Evolutionary conservation across 257 asterid genomes (phyloP).

Genomic region (Solanum habrochaites): DNA sequence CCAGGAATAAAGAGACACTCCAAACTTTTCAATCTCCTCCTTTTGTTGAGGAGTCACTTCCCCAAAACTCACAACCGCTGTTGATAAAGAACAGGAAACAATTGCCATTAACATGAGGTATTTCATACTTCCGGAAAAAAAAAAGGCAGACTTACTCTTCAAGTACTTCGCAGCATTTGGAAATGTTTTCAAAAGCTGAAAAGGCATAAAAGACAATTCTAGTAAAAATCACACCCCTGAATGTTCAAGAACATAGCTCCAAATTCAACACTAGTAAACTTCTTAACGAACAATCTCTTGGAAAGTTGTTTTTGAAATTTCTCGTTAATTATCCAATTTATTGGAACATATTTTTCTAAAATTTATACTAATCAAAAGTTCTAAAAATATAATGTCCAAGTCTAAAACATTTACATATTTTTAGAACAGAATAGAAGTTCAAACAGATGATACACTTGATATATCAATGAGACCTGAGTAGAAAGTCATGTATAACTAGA

Average conservation of each 20-base stretch:
- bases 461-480: not conserved
- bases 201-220: constrained; percentile 11
- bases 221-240: constrained; percentile 2
- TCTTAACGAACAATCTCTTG: not conserved
- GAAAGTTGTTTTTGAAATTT: not conserved
- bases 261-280: not conserved
- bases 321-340: not conserved
- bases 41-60: constrained; percentile 55
- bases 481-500: not conserved
- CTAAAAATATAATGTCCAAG: not conserved
- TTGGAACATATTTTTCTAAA: not conserved
- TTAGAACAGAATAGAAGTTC: not conserved
- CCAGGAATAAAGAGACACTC: constrained; percentile 64
- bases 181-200: constrained; percentile 78
- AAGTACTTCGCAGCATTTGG: constrained; percentile 56
- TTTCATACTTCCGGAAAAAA: not conserved
- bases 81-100: constrained; percentile 4
- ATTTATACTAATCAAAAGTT: not conserved
- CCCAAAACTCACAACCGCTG: constrained; percentile 92
- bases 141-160: constrained; percentile 45
- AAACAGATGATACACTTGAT: not conserved
- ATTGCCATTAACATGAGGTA: not conserved
- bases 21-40: constrained; percentile 53
- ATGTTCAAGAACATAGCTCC: not conserved
- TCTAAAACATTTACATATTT: not conserved